Conservation (phyloP, 2,329 filamentous ascomycete species). For the Lachnellula arida region DNA sequence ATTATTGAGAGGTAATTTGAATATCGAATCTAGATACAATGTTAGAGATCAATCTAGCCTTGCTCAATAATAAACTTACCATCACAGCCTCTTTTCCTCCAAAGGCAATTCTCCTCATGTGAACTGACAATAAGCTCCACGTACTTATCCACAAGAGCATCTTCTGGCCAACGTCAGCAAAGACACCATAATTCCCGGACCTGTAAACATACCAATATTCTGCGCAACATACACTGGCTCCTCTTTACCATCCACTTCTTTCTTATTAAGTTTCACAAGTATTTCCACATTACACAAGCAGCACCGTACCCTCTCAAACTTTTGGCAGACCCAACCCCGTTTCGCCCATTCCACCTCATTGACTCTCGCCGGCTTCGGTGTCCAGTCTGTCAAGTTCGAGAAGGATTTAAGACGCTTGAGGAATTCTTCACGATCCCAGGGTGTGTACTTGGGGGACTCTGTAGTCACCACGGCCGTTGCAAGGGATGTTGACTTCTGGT, state of each 20-base stretch:
- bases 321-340: conserved; percentile 82
- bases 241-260: conserved; percentile 52
- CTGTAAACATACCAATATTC: conserved; percentile 49
- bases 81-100: conserved; percentile 84
- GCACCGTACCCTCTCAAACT: conserved; percentile 79
- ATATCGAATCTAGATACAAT: conserved; percentile 46
- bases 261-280: conserved; percentile 69
- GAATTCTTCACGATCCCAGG: conserved; percentile 79
- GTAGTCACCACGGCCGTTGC: conserved; percentile 9
- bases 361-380: conserved; percentile 81
- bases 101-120: conserved; percentile 78
- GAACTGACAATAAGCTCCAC: conserved; percentile 65
- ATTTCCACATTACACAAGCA: conserved; percentile 80
- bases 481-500: conserved; percentile 25
- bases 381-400: conserved; percentile 87
- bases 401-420: conserved; percentile 80
- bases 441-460: conserved; percentile 67
- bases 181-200: conserved; percentile 14
- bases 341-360: conserved; percentile 94
- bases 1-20: conserved; percentile 60
- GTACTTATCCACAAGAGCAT: conserved; percentile 73
- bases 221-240: conserved; percentile 50
- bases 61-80: conserved; percentile 46
- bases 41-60: conserved; percentile 19
- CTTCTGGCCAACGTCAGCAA: conserved; percentile 37